phyloP scores from a whole-genome alignment of 163 green algal genomes.

The Chlorella variabilis region DNA sequence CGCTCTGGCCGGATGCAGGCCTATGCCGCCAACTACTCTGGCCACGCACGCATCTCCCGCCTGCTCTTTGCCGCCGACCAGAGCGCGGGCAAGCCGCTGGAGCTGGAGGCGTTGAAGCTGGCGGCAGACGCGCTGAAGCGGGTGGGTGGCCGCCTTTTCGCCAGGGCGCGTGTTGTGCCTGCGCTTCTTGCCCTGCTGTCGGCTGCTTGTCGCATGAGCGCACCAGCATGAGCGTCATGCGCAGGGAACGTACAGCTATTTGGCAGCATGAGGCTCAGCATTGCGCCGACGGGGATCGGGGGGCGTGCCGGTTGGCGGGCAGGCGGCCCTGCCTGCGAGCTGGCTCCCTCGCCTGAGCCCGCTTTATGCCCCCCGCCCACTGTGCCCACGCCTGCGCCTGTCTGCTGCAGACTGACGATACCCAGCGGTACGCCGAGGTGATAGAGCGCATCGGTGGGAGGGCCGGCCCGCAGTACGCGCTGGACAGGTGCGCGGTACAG shows the following conservation, averaged over 20 bases:
- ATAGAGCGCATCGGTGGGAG: constrained; percentile 21
- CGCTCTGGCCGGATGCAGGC: no score
- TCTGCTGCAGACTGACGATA: constrained; percentile 25
- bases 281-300: no score
- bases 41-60: constrained; percentile 79
- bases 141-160: constrained; percentile 39
- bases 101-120: constrained; percentile 84
- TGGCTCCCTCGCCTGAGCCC: no score
- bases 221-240: no score
- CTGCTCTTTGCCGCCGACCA: constrained; percentile 86
- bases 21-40: constrained; percentile 82
- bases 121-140: constrained; percentile 82
- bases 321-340: no score
- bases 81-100: constrained; percentile 57
- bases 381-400: background rate
- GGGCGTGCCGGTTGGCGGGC: no score
- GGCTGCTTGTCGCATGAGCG: no score
- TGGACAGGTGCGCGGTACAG: constrained; percentile 47
- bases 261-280: no score
- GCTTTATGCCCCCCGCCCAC: no score
- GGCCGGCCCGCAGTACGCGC: constrained; percentile 3
- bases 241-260: no score
- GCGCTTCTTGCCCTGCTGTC: no score
- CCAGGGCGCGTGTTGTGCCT: no score
- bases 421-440: constrained; percentile 10